phyloP scores from a whole-genome alignment of 2,329 filamentous ascomycete genomes.

The Fusarium irregulare region DNA sequence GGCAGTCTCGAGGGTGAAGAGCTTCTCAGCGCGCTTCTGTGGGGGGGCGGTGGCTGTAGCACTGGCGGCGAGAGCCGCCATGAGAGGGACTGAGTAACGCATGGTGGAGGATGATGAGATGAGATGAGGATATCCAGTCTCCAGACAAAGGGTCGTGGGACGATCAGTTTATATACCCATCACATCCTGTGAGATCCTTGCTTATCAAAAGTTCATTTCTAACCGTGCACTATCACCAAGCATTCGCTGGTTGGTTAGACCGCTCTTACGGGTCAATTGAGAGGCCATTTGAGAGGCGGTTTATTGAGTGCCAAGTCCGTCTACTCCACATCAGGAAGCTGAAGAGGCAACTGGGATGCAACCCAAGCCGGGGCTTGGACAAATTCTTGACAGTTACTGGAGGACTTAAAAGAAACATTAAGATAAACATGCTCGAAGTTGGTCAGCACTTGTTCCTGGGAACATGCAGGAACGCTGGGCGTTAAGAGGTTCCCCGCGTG shows the following conservation, averaged over 20 bases:
- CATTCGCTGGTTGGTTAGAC: background rate
- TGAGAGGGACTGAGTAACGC: conserved; percentile 28
- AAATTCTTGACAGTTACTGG: background rate
- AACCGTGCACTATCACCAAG: background rate
- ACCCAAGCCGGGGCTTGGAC: conserved; percentile 2
- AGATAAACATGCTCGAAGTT: background rate
- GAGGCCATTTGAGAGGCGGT: background rate
- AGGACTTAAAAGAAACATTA: background rate
- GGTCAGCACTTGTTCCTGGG: conserved; percentile 1
- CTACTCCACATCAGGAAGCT: conserved; percentile 31
- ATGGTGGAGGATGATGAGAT: background rate
- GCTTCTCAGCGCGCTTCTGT: conserved; percentile 11
- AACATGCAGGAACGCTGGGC: conserved; percentile 12
- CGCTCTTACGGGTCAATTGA: background rate
- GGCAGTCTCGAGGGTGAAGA: conserved; percentile 15
- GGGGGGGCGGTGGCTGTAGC: conserved; percentile 11
- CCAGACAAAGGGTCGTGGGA: no score
- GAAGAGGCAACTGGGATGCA: background rate
- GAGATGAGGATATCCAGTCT: background rate
- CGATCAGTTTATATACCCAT: background rate
- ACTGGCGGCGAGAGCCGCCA: conserved; percentile 24
- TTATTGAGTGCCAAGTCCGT: conserved; percentile 11
- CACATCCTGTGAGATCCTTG: background rate
- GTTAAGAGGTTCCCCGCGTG: background rate
- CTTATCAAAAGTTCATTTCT: background rate